These are phyloP conservation scores for Camellia lanceoleosa DNA, from an alignment of 148 eudicot genomes.

Conservation along the genomic window DNA sequence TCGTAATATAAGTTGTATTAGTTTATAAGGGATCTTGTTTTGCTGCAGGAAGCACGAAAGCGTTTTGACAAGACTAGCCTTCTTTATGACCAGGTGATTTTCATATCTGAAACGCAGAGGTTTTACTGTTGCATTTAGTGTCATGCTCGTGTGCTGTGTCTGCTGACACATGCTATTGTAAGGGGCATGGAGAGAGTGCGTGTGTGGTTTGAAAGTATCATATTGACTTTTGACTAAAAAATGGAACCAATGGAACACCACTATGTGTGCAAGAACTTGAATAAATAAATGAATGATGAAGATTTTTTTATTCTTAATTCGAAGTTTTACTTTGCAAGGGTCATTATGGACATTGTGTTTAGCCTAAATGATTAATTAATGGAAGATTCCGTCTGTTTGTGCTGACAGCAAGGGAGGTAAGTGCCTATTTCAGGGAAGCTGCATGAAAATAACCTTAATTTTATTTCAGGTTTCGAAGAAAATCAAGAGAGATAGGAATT, in stretches of 20 bases:
- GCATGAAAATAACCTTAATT: not conserved
- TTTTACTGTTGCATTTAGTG: conserved; percentile 8
- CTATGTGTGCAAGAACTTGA: not conserved
- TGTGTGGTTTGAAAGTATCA: not conserved
- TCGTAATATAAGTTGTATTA: conserved; percentile 1
- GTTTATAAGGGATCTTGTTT: conserved; percentile 23
- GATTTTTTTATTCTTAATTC: not conserved
- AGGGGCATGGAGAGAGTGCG: not conserved
- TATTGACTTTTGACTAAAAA: not conserved
- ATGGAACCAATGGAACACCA: no score
- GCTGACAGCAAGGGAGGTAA: not conserved
- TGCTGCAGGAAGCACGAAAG: conserved; percentile 89
- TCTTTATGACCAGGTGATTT: conserved; percentile 81
- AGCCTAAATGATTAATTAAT: not conserved
- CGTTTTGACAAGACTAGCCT: conserved; percentile 98
- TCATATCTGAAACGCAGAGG: conserved; percentile 9
- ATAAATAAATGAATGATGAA: not conserved
- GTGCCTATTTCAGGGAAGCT: not conserved
- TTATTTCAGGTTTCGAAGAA: not conserved
- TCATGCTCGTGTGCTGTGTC: not conserved
- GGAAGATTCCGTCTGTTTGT: not conserved
- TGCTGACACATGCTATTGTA: not conserved
- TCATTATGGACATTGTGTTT: not conserved
- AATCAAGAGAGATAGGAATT: not conserved
- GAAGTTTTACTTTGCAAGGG: not conserved